Percentiles rank a stretch among this genome's conserved stretches.
phyloP scores from a whole-genome alignment of 2,329 filamentous ascomycete genomes.

The Harringtonia aguacate region DNA sequence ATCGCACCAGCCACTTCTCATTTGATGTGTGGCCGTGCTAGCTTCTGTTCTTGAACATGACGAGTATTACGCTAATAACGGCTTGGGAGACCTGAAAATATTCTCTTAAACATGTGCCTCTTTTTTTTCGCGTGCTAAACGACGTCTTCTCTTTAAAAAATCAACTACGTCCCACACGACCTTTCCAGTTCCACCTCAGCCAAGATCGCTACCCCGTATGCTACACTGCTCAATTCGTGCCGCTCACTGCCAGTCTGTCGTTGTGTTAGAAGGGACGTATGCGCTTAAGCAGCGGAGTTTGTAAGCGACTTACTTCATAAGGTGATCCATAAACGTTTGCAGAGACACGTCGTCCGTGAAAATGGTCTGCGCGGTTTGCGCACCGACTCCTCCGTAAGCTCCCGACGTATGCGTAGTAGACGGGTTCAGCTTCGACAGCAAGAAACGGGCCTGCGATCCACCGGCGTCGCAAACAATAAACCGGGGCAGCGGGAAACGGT shows the following conservation, averaged over 20 bases:
- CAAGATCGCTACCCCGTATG: neutral
- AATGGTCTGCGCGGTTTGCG: constrained; percentile 88
- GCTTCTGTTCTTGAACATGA: too few relatives aligned
- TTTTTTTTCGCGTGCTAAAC: constrained; percentile 2
- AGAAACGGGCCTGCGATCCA: constrained; percentile 92
- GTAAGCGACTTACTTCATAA: constrained; percentile 75
- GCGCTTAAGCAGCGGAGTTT: neutral
- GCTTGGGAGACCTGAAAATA: neutral
- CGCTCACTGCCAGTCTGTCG: constrained; percentile 48
- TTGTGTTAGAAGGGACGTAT: neutral
- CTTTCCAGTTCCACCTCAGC: neutral
- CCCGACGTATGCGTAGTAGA: constrained; percentile 93
- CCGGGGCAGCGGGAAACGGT: constrained; percentile 93
- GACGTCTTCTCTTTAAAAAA: neutral
- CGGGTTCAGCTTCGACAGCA: constrained; percentile 93
- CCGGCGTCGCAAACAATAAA: constrained; percentile 99
- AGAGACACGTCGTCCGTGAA: constrained; percentile 98
- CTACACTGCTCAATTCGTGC: constrained; percentile 38
- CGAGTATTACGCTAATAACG: too few relatives aligned
- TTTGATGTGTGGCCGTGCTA: too few relatives aligned
- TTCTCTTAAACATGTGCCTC: neutral
- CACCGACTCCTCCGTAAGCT: constrained; percentile 77
- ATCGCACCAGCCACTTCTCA: neutral
- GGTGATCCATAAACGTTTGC: constrained; percentile 98
- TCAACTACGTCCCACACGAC: constrained; percentile 2